These are phyloP conservation scores for Metarhizium brunneum DNA, from an alignment of 2,329 filamentous ascomycete genomes.

Conservation along the genomic window DNA sequence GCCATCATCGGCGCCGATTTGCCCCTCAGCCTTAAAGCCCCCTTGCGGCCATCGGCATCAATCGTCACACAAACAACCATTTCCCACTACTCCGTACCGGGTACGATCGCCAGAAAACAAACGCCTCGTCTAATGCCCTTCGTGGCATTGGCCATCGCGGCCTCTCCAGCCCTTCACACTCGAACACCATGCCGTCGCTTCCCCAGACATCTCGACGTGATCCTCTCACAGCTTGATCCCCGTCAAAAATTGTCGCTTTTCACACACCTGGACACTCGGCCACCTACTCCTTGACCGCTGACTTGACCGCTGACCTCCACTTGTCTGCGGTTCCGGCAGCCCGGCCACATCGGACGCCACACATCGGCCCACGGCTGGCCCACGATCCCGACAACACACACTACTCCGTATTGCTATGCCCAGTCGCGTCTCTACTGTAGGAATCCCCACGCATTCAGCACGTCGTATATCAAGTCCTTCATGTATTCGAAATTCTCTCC, in stretches of 20 bases:
- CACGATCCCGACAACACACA: too few species aligned
- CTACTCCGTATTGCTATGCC: too few species aligned
- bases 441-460: background rate
- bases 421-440: background rate
- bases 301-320: background rate
- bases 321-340: background rate
- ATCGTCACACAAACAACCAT: too few species aligned
- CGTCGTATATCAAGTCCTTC: background rate
- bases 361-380: background rate
- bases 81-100: background rate
- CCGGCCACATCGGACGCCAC: background rate
- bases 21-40: background rate
- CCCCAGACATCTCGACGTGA: too few species aligned
- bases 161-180: too few species aligned
- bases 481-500: constrained; percentile 9
- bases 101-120: too few species aligned
- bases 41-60: background rate
- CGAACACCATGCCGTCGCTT: too few species aligned
- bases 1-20: background rate
- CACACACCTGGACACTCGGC: too few species aligned
- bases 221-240: too few species aligned
- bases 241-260: too few species aligned
- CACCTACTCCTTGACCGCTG: background rate
- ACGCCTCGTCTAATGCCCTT: too few species aligned
- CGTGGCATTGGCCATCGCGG: too few species aligned